Base-by-base conservation (phyloP, 805 yeast genomes). In the Saccharomycopsis oosterbeekiorum region DNA sequence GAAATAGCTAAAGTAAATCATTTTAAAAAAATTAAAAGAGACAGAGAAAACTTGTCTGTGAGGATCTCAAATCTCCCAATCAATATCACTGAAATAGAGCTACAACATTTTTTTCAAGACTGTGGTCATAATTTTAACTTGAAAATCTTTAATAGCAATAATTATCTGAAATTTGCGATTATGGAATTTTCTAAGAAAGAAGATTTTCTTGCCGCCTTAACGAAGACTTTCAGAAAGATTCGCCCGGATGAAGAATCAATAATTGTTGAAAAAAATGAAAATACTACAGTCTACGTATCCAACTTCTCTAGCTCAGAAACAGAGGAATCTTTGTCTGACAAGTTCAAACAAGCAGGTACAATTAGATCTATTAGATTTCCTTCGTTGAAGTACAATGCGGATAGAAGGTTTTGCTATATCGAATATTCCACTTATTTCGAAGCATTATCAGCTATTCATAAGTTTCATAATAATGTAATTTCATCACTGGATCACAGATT, bases 401-500 rank as follows among this genome's bases (percentile, higher is more conserved):
- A 78, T 37, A 76, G 94, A 61, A 70, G 96, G 37, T 89, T 89
- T 68, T 88, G 93, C 64, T 89, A 89, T 68, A 76, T 87, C 15
- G 94, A 88, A 66, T 84, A 73, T 65, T 60, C 71, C 0, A 68
- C 74, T 4, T 60, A 78, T 0, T 74, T 75, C n/a, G 73, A 71
- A 17, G 86, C 88, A 0, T 56, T 68, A 0, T 58, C 65, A 0
- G 86, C 88, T 0, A 73, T 80, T 0, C 62, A 62, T 0, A 61
- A 63, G 0, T 70, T 83, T 11, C 68, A 85, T 67, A 81, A 77
- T 0, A 70, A 66, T 47, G 67, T 64, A 0, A 41, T 78, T 1
- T 70, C 70, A 0, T 79, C 75, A 4, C 53, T 47, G 34, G 68
- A 66, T 4, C 64, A 68, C 10, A 71, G 68, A 17, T 64, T 89